These are phyloP conservation scores for Catenaria anguillulae DNA, from an alignment of 371 early-diverging fungal genomes.

Conservation along the genomic window DNA sequence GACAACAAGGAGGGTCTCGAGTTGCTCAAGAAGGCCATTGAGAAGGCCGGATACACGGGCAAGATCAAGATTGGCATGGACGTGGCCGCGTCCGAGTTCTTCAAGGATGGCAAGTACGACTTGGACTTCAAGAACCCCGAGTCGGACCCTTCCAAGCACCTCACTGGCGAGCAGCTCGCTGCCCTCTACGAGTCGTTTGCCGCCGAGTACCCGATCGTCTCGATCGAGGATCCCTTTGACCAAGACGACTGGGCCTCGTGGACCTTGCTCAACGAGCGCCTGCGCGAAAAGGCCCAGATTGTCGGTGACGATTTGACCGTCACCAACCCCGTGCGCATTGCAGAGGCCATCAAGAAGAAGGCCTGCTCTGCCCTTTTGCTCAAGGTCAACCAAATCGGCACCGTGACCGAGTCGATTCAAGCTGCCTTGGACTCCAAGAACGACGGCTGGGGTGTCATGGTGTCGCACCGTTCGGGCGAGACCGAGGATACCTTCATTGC, in stretches of 20 bases:
- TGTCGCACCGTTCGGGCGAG: slow-evolving; percentile 97
- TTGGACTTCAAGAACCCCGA: slow-evolving; percentile 88
- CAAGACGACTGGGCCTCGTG: slow-evolving; percentile 97
- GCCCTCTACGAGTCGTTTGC: slow-evolving; percentile 71
- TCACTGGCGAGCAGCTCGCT: slow-evolving; percentile 65
- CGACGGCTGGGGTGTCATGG: slow-evolving; percentile 97
- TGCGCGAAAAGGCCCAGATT: slow-evolving; percentile 61
- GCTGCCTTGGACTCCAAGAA: slow-evolving; percentile 36
- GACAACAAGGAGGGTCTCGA: slow-evolving; percentile 92
- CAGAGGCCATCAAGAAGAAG: slow-evolving; percentile 78
- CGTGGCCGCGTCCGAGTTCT: slow-evolving; percentile 95
- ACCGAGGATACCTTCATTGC: slow-evolving; percentile 98
- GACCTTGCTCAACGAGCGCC: slow-evolving; percentile 52
- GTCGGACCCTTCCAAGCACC: slow-evolving; percentile 57
- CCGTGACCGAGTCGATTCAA: slow-evolving; percentile 88
- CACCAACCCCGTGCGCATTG: slow-evolving; percentile 91
- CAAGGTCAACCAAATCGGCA: slow-evolving; percentile 99
- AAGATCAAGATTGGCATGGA: slow-evolving; percentile 97
- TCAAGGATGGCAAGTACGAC: slow-evolving; percentile 88
- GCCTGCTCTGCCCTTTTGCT: slow-evolving; percentile 89
- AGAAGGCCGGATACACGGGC: slow-evolving; percentile 81
- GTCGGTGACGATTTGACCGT: slow-evolving; percentile 98
- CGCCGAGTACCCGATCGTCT: slow-evolving; percentile 82
- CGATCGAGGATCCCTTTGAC: slow-evolving; percentile 99
- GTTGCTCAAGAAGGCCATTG: slow-evolving; percentile 76